These are phyloP conservation scores for Metschnikowia cerradonensis DNA, from an alignment of 805 yeast genomes.

Conservation along the genomic window DNA sequence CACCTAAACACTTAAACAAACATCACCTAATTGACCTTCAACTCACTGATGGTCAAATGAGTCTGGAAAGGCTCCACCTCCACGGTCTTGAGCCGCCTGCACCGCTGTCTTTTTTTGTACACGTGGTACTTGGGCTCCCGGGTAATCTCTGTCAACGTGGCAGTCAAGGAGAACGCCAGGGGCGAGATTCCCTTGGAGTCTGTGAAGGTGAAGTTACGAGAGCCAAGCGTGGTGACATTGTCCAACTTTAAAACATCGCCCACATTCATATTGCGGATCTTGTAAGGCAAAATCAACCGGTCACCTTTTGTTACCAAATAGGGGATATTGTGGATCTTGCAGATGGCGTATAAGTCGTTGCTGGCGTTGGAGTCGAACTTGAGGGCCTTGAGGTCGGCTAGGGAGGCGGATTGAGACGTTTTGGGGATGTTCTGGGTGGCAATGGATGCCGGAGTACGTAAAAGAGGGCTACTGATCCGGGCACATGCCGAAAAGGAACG, in stretches of 20 bases:
- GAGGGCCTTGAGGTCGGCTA: conserved; percentile 52
- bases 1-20: too few relatives aligned
- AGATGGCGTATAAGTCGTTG: conserved; percentile 68
- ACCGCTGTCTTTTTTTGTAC: conserved; percentile 61
- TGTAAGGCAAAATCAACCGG: conserved; percentile 71
- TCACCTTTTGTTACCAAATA: conserved; percentile 92
- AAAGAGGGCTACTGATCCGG: neutral
- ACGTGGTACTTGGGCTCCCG: conserved; percentile 65
- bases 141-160: conserved; percentile 82
- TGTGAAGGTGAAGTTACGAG: conserved; percentile 68
- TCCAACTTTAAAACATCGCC: conserved; percentile 78
- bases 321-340: conserved; percentile 77
- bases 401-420: neutral
- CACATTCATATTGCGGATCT: conserved; percentile 67
- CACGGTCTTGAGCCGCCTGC: conserved; percentile 72
- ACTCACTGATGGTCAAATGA: conserved; percentile 69
- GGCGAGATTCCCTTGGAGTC: conserved; percentile 40
- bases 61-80: conserved; percentile 77
- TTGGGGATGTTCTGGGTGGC: too few relatives aligned
- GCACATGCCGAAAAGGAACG: neutral
- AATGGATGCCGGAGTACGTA: neutral
- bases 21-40: conserved; percentile 28
- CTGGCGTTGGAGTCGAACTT: conserved; percentile 57
- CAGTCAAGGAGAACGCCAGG: conserved; percentile 62
- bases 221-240: conserved; percentile 78